phyloP scores from a whole-genome alignment of 108 stramenopile genomes.

The Mayamaea pseudoterrestris region DNA sequence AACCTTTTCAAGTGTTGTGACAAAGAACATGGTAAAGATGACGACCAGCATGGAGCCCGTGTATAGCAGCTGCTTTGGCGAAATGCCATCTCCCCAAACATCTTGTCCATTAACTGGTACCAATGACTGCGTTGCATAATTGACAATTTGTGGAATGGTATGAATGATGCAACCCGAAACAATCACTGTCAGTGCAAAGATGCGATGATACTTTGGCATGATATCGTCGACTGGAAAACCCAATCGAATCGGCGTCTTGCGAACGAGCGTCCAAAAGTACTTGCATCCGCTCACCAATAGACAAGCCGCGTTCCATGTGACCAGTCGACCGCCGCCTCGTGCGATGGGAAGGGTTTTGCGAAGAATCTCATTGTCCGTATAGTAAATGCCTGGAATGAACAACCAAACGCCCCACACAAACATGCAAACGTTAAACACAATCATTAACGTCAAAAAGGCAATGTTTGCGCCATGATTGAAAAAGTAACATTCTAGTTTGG shows the following conservation, averaged over 20 bases:
- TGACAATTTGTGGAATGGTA: slow-evolving; percentile 17
- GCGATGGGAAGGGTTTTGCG: neutral
- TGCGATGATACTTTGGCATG: slow-evolving; percentile 17
- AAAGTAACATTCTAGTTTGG: neutral
- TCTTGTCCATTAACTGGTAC: neutral
- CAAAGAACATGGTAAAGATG: slow-evolving; percentile 14
- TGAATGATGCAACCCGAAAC: slow-evolving; percentile 13
- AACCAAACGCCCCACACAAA: neutral
- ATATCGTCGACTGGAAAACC: slow-evolving; percentile 14
- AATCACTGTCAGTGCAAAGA: slow-evolving; percentile 11
- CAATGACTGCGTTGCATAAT: slow-evolving; percentile 13
- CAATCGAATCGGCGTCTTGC: neutral
- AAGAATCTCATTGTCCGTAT: neutral
- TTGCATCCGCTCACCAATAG: neutral
- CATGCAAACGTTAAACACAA: neutral
- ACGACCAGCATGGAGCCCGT: slow-evolving; percentile 11
- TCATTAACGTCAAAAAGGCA: neutral
- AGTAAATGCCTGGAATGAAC: too few species aligned
- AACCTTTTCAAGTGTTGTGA: slow-evolving; percentile 12
- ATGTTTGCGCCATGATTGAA: neutral
- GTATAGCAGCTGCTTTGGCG: slow-evolving; percentile 11
- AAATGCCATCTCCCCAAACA: slow-evolving; percentile 14
- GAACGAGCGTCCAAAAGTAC: neutral
- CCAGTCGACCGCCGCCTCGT: neutral
- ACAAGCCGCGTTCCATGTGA: neutral